Conservation (phyloP, 2,329 filamentous ascomycete genomes). For the Penicillium brasilianum region DNA sequence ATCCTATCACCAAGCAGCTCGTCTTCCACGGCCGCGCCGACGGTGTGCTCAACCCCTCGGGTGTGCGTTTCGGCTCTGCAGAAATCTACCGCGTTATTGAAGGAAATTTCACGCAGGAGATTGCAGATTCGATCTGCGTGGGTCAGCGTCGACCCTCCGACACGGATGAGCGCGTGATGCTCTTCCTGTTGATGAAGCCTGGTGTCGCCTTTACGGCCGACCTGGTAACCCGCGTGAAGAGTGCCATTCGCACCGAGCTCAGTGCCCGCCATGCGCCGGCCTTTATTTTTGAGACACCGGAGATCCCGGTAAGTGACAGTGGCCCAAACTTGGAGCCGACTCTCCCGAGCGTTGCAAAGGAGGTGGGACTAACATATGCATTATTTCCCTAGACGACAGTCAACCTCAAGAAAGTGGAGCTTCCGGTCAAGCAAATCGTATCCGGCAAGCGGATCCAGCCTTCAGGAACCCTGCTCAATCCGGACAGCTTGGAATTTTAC, state of each 20-base stretch:
- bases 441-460: constrained; percentile 74
- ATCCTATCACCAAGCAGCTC: constrained; percentile 67
- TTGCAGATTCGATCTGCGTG: constrained; percentile 76
- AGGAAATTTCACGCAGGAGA: constrained; percentile 50
- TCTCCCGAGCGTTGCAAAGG: neutral
- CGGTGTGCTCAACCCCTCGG: constrained; percentile 78
- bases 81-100: constrained; percentile 77
- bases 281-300: constrained; percentile 78
- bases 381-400: constrained; percentile 69
- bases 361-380: constrained; percentile 48
- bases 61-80: constrained; percentile 77
- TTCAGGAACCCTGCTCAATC: constrained; percentile 77
- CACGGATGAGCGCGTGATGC: constrained; percentile 61
- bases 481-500: constrained; percentile 74
- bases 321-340: neutral
- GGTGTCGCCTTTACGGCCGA: constrained; percentile 18
- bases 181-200: constrained; percentile 64
- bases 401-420: constrained; percentile 83
- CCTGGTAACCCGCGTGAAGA: constrained; percentile 63
- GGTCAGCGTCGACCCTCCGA: constrained; percentile 71
- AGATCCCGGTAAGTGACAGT: constrained; percentile 62
- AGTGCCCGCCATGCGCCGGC: constrained; percentile 78
- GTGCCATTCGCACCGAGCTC: constrained; percentile 67
- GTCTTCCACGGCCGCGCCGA: constrained; percentile 56
- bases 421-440: constrained; percentile 84